A percentile compares a stretch with the other conserved stretches of the same genome.
phyloP scores from a whole-genome alignment of 2,329 filamentous ascomycete species.

The Rhinocladiella mackenziei region DNA sequence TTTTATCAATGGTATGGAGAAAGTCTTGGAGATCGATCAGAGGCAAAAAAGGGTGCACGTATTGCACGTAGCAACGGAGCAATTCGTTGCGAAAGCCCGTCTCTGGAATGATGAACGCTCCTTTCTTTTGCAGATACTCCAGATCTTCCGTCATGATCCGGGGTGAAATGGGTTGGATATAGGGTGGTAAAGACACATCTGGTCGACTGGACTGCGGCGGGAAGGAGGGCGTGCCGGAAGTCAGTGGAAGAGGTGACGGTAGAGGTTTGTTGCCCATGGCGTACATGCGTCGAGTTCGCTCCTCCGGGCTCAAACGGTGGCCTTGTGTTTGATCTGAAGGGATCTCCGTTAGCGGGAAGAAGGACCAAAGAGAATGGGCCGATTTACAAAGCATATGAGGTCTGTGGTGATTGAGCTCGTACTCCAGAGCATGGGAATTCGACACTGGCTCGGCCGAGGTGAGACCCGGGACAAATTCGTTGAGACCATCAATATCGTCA shows the following conservation, averaged over 20 bases:
- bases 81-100: slow-evolving; percentile 71
- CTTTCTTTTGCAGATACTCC: slow-evolving; percentile 76
- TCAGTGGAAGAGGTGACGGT: slow-evolving; percentile 37
- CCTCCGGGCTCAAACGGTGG: slow-evolving; percentile 42
- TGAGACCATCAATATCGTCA: slow-evolving; percentile 29
- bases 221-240: slow-evolving; percentile 33
- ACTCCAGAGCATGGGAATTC: slow-evolving; percentile 39
- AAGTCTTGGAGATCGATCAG: slow-evolving; percentile 66
- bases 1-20: slow-evolving; percentile 54
- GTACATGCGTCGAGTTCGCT: slow-evolving; percentile 45
- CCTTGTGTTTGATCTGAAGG: slow-evolving; percentile 48
- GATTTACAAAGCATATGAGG: slow-evolving; percentile 62
- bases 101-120: slow-evolving; percentile 72
- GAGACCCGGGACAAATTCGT: slow-evolving; percentile 15
- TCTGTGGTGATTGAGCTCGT: slow-evolving; percentile 51
- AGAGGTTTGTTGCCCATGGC: slow-evolving; percentile 39
- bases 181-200: slow-evolving; percentile 55
- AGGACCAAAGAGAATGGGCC: slow-evolving; percentile 1
- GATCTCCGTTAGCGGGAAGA: slow-evolving; percentile 10
- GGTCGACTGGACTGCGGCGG: slow-evolving; percentile 49
- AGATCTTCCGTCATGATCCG: slow-evolving; percentile 79
- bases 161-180: slow-evolving; percentile 73
- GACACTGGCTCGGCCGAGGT: slow-evolving; percentile 3
- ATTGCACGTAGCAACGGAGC: slow-evolving; percentile 77
- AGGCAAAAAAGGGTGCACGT: slow-evolving; percentile 92